Evolutionary conservation across 2,329 filamentous ascomycete genomes (phyloP).

Genomic region (Aureobasidium sp.): DNA sequence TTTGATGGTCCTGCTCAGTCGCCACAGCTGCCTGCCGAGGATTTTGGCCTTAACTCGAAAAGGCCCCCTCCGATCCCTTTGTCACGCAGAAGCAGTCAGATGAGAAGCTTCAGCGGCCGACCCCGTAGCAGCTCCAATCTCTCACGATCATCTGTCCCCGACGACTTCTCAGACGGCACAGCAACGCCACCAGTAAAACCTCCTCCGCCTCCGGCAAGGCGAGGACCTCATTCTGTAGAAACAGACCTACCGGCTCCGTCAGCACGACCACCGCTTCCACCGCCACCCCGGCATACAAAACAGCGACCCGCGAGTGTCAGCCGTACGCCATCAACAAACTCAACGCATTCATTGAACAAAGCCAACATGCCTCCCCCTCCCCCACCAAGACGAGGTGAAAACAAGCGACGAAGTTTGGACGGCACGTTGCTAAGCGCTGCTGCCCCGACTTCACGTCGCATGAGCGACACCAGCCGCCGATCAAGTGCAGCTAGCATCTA

Average conservation of each 20-base stretch:
- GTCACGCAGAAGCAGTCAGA: slow-evolving; percentile 40
- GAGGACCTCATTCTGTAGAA: neutral
- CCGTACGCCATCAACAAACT: slow-evolving; percentile 8
- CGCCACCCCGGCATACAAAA: slow-evolving; percentile 1
- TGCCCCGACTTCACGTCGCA: neutral
- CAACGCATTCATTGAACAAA: neutral
- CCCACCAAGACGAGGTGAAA: slow-evolving; percentile 10
- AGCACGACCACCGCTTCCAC: neutral
- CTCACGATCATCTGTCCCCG: slow-evolving; percentile 13
- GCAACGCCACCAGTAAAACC: slow-evolving; percentile 1
- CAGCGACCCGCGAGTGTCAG: neutral
- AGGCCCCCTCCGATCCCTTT: slow-evolving; percentile 40
- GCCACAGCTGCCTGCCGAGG: slow-evolving; percentile 13
- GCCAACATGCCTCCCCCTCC: slow-evolving; percentile 5
- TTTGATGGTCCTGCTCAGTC: slow-evolving; percentile 11
- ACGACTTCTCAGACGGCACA: neutral
- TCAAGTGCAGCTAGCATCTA: slow-evolving; percentile 1
- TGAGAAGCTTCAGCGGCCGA: slow-evolving; percentile 22
- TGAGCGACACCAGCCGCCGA: slow-evolving; percentile 4
- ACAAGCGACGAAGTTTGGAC: slow-evolving; percentile 10
- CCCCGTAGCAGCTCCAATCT: slow-evolving; percentile 21
- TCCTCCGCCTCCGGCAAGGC: slow-evolving; percentile 10
- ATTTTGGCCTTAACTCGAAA: slow-evolving; percentile 24
- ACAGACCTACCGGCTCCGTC: neutral
- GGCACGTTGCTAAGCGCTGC: neutral